Percentiles rank a stretch among this genome's conserved stretches.
phyloP scores from a whole-genome alignment of 345 rosid genomes.

The Eucalyptus viminalis region DNA sequence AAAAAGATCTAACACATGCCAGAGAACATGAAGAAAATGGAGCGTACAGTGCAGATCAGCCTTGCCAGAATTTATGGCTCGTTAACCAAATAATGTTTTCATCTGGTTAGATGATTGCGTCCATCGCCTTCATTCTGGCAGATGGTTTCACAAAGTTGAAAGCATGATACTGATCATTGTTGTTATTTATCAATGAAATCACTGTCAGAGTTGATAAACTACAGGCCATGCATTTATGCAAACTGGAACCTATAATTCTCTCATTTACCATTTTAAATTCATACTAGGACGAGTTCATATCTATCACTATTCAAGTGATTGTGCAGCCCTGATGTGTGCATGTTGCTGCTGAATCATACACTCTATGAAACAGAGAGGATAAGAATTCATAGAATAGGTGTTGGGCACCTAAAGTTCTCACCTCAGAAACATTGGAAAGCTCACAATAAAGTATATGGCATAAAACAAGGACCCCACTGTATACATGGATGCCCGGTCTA shows the following conservation, averaged over 20 bases:
- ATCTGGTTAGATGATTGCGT: not conserved
- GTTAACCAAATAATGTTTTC: not conserved
- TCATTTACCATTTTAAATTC: not conserved
- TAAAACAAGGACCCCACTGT: conserved; percentile 91
- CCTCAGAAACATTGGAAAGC: conserved; percentile 99
- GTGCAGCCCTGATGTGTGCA: not conserved
- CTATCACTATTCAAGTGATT: not conserved
- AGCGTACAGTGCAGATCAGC: not conserved
- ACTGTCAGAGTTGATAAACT: not conserved
- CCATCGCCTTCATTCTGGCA: not conserved
- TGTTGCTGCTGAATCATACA: not conserved
- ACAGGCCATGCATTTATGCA: not conserved
- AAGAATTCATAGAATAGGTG: not conserved
- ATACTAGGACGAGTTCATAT: not conserved
- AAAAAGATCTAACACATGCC: not conserved
- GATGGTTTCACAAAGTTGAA: not conserved
- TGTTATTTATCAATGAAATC: not conserved
- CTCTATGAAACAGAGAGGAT: not conserved
- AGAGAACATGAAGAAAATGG: not conserved
- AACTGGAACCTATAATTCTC: not conserved
- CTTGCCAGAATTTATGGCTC: not conserved
- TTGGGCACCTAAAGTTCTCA: conserved; percentile 10
- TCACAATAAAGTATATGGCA: conserved; percentile 90
- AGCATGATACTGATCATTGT: not conserved
- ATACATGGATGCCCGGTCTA: conserved; percentile 94